Evolutionary conservation across 2,329 filamentous ascomycete genomes (phyloP).

Genomic region (Fusarium sp.): DNA sequence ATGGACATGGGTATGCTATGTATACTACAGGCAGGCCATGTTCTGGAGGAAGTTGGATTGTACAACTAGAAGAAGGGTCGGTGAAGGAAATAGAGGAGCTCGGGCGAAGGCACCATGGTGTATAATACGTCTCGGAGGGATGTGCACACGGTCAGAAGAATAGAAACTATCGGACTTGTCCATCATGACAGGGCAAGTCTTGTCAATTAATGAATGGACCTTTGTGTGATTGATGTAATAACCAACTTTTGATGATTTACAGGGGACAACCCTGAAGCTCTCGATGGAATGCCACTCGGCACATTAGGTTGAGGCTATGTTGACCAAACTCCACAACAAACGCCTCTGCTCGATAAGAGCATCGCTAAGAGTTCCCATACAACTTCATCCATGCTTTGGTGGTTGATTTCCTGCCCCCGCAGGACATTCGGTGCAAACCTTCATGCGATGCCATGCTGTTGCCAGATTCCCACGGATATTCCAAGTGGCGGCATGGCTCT

Average conservation of each 20-base stretch:
- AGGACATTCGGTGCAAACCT: slow-evolving; percentile 51
- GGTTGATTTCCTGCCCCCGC: neutral
- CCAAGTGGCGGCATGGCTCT: slow-evolving; percentile 70
- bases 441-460: slow-evolving; percentile 74
- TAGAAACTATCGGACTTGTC: slow-evolving; percentile 26
- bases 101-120: slow-evolving; percentile 19
- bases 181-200: neutral
- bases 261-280: neutral
- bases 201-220: neutral
- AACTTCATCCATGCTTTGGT: slow-evolving; percentile 6
- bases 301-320: neutral
- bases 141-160: slow-evolving; percentile 30
- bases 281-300: neutral
- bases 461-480: slow-evolving; percentile 74
- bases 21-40: neutral
- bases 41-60: slow-evolving; percentile 29
- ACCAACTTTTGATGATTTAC: neutral
- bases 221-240: neutral
- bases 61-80: slow-evolving; percentile 43
- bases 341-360: slow-evolving; percentile 2
- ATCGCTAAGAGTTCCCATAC: neutral
- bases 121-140: slow-evolving; percentile 36
- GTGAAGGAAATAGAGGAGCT: slow-evolving; percentile 31
- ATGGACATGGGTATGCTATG: neutral
- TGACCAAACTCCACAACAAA: neutral